These are phyloP conservation scores for Blastobotrys arbuscula DNA, from an alignment of 1,139 yeast species.

Conservation along the genomic window DNA sequence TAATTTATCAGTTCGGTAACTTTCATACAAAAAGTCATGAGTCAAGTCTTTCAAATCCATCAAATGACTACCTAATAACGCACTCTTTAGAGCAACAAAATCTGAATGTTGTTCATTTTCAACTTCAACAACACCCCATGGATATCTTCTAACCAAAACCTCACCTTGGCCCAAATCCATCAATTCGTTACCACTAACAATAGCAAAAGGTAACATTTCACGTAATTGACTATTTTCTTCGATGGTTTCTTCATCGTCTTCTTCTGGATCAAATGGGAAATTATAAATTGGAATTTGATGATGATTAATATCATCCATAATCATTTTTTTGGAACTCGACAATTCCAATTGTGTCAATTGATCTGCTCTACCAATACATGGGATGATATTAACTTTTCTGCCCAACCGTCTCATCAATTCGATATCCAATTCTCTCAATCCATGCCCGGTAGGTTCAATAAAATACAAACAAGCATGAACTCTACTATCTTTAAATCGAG, in stretches of 20 bases:
- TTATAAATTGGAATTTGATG: slow-evolving; percentile 78
- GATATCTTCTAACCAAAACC: slow-evolving; percentile 75
- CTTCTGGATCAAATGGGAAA: slow-evolving; percentile 66
- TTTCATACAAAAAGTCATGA: slow-evolving; percentile 84
- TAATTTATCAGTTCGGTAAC: slow-evolving; percentile 83
- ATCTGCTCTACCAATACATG: slow-evolving; percentile 81
- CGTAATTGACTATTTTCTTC: slow-evolving; percentile 74
- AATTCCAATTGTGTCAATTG: slow-evolving; percentile 74
- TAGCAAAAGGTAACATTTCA: slow-evolving; percentile 74
- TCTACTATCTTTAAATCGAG: slow-evolving; percentile 64
- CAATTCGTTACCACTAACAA: slow-evolving; percentile 65
- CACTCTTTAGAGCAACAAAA: slow-evolving; percentile 67
- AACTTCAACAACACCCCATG: slow-evolving; percentile 88
- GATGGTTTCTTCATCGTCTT: slow-evolving; percentile 60
- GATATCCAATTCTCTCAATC: slow-evolving; percentile 63
- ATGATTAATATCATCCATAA: slow-evolving; percentile 67
- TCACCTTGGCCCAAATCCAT: slow-evolving; percentile 43
- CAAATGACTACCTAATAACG: slow-evolving; percentile 76
- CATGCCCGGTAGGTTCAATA: slow-evolving; percentile 69
- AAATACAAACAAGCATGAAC: slow-evolving; percentile 67
- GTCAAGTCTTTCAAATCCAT: slow-evolving; percentile 88
- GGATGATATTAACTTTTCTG: slow-evolving; percentile 75
- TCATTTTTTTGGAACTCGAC: slow-evolving; percentile 55
- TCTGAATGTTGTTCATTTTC: slow-evolving; percentile 79
- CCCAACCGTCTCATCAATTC: slow-evolving; percentile 72